phyloP scores from a whole-genome alignment of 2,329 filamentous ascomycete species.

The Penicillium olsonii region DNA sequence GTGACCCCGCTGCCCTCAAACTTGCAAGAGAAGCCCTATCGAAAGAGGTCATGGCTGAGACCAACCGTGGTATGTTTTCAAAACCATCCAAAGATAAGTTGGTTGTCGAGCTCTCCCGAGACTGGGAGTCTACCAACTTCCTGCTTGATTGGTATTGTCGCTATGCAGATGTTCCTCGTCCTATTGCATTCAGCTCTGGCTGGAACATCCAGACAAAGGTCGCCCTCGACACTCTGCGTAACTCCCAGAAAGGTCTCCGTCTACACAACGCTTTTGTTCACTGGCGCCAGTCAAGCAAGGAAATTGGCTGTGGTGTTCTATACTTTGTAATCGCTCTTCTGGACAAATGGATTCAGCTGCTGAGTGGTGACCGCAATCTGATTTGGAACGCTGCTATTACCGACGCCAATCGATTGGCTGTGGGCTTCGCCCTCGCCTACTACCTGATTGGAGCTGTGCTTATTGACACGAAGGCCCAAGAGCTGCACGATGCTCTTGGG shows the following conservation, averaged over 20 bases:
- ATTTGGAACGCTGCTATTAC: constrained; percentile 41
- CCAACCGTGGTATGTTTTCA: constrained; percentile 44
- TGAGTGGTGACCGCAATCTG: constrained; percentile 47
- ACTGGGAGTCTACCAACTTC: constrained; percentile 57
- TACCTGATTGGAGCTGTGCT: constrained; percentile 59
- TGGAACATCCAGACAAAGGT: constrained; percentile 62
- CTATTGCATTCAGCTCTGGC: constrained; percentile 57
- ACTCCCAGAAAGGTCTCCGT: constrained; percentile 56
- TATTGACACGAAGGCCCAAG: constrained; percentile 57
- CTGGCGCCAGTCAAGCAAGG: constrained; percentile 58
- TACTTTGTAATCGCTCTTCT: constrained; percentile 59
- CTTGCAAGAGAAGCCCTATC: constrained; percentile 50
- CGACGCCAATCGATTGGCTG: constrained; percentile 46
- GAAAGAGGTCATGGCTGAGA: constrained; percentile 49
- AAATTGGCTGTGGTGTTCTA: constrained; percentile 56
- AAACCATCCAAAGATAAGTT: constrained; percentile 48
- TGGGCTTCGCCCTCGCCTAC: constrained; percentile 60
- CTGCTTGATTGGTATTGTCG: constrained; percentile 57
- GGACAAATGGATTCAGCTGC: constrained; percentile 56
- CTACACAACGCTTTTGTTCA: constrained; percentile 60
- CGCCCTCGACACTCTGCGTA: constrained; percentile 54
- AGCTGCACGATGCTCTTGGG: constrained; percentile 50
- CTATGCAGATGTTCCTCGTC: constrained; percentile 49
- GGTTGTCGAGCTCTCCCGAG: constrained; percentile 52
- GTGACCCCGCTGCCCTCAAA: constrained; percentile 52